These are phyloP conservation scores for Bathelium albidoporum DNA, from an alignment of 495 filamentous ascomycete species.

Conservation along the genomic window DNA sequence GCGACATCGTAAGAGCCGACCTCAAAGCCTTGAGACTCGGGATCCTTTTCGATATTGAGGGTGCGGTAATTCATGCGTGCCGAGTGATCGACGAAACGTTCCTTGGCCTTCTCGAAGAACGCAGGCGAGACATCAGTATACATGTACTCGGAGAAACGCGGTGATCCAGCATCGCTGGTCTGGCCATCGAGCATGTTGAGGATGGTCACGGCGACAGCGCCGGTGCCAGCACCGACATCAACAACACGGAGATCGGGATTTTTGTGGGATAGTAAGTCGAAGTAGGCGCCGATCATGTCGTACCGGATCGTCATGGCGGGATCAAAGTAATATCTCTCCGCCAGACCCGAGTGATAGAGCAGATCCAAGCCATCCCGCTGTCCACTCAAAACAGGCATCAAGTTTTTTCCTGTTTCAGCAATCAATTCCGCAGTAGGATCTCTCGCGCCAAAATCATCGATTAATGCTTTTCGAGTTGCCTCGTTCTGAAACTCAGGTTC, in stretches of 20 bases:
- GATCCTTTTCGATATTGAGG: constrained; percentile 18
- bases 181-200: neutral
- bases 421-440: too few relatives aligned
- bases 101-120: constrained; percentile 14
- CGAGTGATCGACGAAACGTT: constrained; percentile 8
- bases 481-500: too few relatives aligned
- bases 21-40: constrained; percentile 16
- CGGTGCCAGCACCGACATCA: neutral
- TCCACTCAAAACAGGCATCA: too few relatives aligned
- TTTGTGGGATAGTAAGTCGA: neutral
- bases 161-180: neutral
- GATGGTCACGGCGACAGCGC: neutral
- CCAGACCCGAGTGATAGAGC: too few relatives aligned
- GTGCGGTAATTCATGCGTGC: constrained; percentile 8
- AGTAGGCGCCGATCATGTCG: neutral
- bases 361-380: too few relatives aligned
- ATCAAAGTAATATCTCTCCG: too few relatives aligned
- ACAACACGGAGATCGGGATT: neutral
- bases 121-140: constrained; percentile 17
- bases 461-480: too few relatives aligned
- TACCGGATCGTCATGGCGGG: too few relatives aligned
- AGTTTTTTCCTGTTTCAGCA: too few relatives aligned
- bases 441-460: too few relatives aligned
- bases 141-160: neutral
- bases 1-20: constrained; percentile 12